Conservation (phyloP, 768 basidiomycete genomes). For the Serendipita sp. region DNA sequence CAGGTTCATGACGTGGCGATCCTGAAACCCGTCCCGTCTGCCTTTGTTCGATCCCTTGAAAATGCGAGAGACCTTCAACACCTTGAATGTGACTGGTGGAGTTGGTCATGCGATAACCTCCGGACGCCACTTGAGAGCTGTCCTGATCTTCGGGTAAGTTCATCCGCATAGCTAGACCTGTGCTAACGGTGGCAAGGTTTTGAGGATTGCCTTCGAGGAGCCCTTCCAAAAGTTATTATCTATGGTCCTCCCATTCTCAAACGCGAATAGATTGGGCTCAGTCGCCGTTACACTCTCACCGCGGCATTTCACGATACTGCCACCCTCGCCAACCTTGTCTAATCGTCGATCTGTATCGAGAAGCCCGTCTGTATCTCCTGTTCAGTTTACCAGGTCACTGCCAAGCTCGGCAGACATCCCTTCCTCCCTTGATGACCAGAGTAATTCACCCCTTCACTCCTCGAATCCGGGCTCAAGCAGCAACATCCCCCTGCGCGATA, state of each 20-base stretch:
- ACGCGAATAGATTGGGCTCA: conserved; percentile 18
- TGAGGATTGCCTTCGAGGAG: conserved; percentile 21
- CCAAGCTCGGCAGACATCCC: background rate
- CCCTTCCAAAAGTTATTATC: conserved; percentile 22
- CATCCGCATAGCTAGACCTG: conserved; percentile 7
- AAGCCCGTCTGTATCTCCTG: background rate
- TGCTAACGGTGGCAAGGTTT: conserved; percentile 12
- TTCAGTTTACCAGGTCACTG: background rate
- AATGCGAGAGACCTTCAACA: conserved; percentile 14
- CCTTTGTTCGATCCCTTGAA: conserved; percentile 18
- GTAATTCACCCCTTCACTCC: too few relatives aligned
- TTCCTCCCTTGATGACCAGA: background rate
- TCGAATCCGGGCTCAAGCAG: too few relatives aligned
- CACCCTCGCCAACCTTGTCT: conserved; percentile 14
- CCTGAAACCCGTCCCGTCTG: conserved; percentile 19
- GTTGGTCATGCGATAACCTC: conserved; percentile 20
- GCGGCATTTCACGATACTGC: conserved; percentile 19
- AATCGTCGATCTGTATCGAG: background rate
- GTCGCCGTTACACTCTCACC: conserved; percentile 19
- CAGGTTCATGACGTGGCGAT: conserved; percentile 18
- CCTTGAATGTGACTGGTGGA: conserved; percentile 28
- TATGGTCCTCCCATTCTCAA: conserved; percentile 19
- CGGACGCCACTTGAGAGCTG: conserved; percentile 21
- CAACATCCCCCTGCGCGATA: background rate
- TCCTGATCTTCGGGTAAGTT: conserved; percentile 17